Base-by-base conservation (phyloP, 352 stramenopile species). In the Globisporangium acanthophoron region DNA sequence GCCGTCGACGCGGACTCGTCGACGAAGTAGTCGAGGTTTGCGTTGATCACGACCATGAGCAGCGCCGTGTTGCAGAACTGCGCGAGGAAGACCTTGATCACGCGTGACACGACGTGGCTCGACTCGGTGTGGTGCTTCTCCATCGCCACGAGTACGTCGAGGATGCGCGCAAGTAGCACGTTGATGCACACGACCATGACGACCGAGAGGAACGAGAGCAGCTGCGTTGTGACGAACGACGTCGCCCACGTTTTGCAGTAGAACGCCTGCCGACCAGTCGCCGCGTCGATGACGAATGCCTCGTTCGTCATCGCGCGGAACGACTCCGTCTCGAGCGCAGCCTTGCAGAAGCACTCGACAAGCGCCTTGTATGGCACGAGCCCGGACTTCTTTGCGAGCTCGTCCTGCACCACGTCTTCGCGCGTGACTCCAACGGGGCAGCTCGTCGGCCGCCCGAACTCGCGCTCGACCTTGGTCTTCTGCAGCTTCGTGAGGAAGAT, bases 41-140 rank as follows among this genome's bases (percentile, higher is more conserved):
- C 85, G 58, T 92, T 94, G 67, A 94, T 85, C 41, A 80, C 73
- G 6, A 94, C 66, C 53, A 94, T 70, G 33, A 92, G 59, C 45
- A 94, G 59, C 13, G 80, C 78, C 3, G 84, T 92, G 70, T 94
- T 94, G 67, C 72, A 92, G 56, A 94, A 89, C 61, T 94, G 81
- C 16, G 80, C 74, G 27, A 89, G 53, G 51, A 92, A 92, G 20
- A 92, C 73, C 53, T 94, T 94, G 40, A 58, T 87, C 31, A 94
- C 76, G 11, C 70, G 76, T 8, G 81, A 90, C 2, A 90, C 78
- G 4, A 94, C 74, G 13, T 83, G 68, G n/a, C 59, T 82, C 1
- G 81, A 90, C 47, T 83, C 65, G 7, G 84, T 94, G 60, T 94
- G 84, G 53, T 91, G 82, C 43, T 89, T 89, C 52, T 94, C 81